These are phyloP conservation scores for Apiospora malaysiana DNA, from an alignment of 2,329 filamentous ascomycete genomes.

Conservation along the genomic window DNA sequence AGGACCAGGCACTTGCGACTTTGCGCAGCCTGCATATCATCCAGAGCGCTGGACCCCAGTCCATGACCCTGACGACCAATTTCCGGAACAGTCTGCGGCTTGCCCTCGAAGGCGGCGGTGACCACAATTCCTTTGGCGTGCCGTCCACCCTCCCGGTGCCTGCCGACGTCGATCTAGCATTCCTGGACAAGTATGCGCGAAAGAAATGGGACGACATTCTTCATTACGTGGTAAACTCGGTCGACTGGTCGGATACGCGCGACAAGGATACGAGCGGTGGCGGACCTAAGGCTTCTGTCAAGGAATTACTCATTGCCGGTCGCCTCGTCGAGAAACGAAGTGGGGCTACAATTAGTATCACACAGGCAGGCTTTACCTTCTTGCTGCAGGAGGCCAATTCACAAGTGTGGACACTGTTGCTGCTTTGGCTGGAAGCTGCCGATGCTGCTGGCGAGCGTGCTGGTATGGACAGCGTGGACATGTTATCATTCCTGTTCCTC, in stretches of 20 bases:
- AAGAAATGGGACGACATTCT: slow-evolving; percentile 95
- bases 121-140: slow-evolving; percentile 89
- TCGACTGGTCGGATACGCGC: slow-evolving; percentile 54
- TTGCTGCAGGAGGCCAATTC: slow-evolving; percentile 93
- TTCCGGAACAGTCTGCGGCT: slow-evolving; percentile 85
- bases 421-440: slow-evolving; percentile 89
- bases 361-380: slow-evolving; percentile 92
- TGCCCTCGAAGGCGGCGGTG: slow-evolving; percentile 85
- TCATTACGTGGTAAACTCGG: slow-evolving; percentile 89
- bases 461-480: slow-evolving; percentile 78
- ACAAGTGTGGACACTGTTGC: slow-evolving; percentile 93
- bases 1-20: slow-evolving; percentile 82
- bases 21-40: slow-evolving; percentile 89
- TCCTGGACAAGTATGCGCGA: slow-evolving; percentile 84
- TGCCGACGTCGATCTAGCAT: slow-evolving; percentile 68
- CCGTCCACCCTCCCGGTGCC: slow-evolving; percentile 71
- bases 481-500: slow-evolving; percentile 95
- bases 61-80: slow-evolving; percentile 78
- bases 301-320: slow-evolving; percentile 80
- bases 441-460: slow-evolving; percentile 54
- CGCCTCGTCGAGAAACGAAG: slow-evolving; percentile 71
- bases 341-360: slow-evolving; percentile 70
- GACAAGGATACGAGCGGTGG: slow-evolving; percentile 48
- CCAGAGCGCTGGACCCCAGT: slow-evolving; percentile 69
- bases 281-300: slow-evolving; percentile 77